phyloP scores from a whole-genome alignment of 2,329 filamentous ascomycete genomes.

The Aspergillus sp. region DNA sequence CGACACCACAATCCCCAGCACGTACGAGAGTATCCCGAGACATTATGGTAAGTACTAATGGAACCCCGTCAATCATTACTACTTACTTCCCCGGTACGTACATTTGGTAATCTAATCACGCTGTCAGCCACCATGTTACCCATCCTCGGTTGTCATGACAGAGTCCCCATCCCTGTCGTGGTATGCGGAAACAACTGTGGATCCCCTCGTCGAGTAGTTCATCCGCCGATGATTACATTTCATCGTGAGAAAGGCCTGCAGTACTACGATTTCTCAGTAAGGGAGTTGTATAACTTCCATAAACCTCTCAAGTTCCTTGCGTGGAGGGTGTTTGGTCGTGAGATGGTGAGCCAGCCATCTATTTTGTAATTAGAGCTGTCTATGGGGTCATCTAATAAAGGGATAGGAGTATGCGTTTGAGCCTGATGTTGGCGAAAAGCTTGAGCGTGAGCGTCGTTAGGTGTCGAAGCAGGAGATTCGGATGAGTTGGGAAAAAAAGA shows the following conservation, averaged over 20 bases:
- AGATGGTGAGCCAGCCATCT: neutral
- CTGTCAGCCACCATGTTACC: neutral
- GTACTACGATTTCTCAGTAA: conserved; percentile 2
- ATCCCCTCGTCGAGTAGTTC: neutral
- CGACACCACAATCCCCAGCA: neutral
- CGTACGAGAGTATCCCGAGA: neutral
- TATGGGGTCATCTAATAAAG: neutral
- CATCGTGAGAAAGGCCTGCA: conserved; percentile 1
- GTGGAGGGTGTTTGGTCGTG: neutral
- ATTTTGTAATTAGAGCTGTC: neutral
- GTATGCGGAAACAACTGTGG: neutral
- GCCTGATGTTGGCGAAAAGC: neutral
- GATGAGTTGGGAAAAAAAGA: too few species aligned
- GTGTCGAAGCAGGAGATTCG: too few species aligned
- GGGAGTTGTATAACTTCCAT: neutral
- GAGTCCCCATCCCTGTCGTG: neutral
- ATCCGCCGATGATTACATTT: neutral
- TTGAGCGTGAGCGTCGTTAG: neutral
- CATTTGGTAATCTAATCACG: neutral
- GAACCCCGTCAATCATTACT: too few species aligned
- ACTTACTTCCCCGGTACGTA: neutral
- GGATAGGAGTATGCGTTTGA: neutral
- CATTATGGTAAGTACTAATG: neutral
- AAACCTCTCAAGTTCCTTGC: neutral
- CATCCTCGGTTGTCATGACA: neutral